These are phyloP conservation scores for Stephania cephalantha DNA, from an alignment of 164 flowering plant genomes.

Conservation along the genomic window DNA sequence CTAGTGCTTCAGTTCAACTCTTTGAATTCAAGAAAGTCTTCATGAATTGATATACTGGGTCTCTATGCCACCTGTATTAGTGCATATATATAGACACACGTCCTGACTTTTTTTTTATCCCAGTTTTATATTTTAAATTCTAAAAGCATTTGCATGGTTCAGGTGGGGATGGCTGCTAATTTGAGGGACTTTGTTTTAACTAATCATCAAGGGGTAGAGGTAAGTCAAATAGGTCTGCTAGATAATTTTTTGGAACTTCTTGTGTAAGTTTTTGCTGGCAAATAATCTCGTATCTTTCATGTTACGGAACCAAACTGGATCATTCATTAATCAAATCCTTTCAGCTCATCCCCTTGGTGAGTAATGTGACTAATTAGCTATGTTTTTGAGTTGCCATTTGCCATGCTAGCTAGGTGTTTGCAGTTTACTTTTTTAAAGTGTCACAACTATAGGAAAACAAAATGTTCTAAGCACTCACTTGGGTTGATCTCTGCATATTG, in stretches of 20 bases:
- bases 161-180: slow-evolving; percentile 94
- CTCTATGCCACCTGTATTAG: not conserved
- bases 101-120: not conserved
- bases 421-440: not conserved
- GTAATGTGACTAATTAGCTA: not conserved
- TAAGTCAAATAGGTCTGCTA: slow-evolving; percentile 18
- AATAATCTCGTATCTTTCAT: not conserved
- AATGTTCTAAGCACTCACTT: not conserved
- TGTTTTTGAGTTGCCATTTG: not conserved
- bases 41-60: not conserved
- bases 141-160: slow-evolving; percentile 4
- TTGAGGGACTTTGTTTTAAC: slow-evolving; percentile 71
- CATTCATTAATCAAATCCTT: not conserved
- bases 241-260: not conserved
- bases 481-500: not conserved
- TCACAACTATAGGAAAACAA: not conserved
- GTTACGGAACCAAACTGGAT: not conserved
- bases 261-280: not conserved
- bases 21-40: not conserved
- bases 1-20: not conserved
- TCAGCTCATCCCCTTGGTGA: not conserved
- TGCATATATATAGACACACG: not conserved
- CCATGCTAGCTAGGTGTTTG: not conserved
- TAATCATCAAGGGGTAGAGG: slow-evolving; percentile 66
- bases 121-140: not conserved